Base-by-base conservation (phyloP, 148 eudicot species). In the Polygonum aviculare region DNA sequence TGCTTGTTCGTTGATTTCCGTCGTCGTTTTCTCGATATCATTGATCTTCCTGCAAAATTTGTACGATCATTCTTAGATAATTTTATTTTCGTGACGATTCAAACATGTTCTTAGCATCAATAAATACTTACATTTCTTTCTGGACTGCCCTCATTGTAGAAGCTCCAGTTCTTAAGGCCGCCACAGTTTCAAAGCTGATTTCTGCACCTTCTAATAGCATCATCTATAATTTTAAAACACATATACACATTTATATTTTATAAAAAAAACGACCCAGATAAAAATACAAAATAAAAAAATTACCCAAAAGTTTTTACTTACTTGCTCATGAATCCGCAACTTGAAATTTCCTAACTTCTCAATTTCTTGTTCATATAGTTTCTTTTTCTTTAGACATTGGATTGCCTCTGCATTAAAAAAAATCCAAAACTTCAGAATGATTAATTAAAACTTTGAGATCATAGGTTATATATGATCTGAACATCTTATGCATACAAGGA, bases 121-220 rank as follows among this genome's bases (percentile, higher is more conserved):
- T 41, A 4, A 7, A 41, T 1, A 12, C 97, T 82, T 81, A 91
- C 97, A 92, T 91, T 77, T 94, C 92, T 85, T 88, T 93, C 78
- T 93, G 98, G 91, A 91, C 90, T 44, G 92, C 91, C 79, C 90
- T 91, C 98, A 93, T 91, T 78, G 98, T 93, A 78, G 86, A 78
- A 40, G 98, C 98, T 74, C 97, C 98, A 50, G 94, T 88, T 84
- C 98, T 88, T 85, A 93, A 85, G 39, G 98, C 98, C 86, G 81
- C 90, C 59, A 93, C 94, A 18, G 97, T 93, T 78, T 89, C 98
- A 48, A 93, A 88, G 41, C 94, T 93, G 36, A 97, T 93, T 83
- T 88, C 91, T 72, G 94, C 97, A 72, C 94, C 92, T 83, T 93
- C 98, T 52, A 93, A 86, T 91, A 93, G 75, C 62, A 93, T 93